These are phyloP conservation scores for Metschnikowia dekortorum DNA, from an alignment of 805 yeast species.

Conservation along the genomic window DNA sequence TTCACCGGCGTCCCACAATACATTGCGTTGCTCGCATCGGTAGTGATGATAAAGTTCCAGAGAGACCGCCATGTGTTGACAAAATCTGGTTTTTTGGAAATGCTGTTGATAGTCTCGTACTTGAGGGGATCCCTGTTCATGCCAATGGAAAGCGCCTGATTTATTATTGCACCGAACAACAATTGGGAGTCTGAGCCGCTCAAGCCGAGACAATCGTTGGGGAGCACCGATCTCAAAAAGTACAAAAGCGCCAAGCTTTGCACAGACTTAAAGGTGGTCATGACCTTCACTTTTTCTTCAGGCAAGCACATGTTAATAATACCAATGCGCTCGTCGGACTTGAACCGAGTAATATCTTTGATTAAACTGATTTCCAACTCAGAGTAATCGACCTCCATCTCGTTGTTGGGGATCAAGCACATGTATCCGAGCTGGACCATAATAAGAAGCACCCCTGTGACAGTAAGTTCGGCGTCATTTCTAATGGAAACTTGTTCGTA, in stretches of 20 bases:
- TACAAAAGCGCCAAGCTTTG: constrained; percentile 31
- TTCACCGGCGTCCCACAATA: constrained; percentile 30
- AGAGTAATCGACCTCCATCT: constrained; percentile 22
- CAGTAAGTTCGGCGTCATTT: constrained; percentile 28
- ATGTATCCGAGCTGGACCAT: constrained; percentile 34
- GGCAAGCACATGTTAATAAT: constrained; percentile 33
- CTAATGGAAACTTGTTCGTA: constrained; percentile 22
- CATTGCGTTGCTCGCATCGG: constrained; percentile 32
- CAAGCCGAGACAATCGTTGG: constrained; percentile 40
- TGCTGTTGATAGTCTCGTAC: constrained; percentile 26
- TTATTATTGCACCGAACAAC: constrained; percentile 32
- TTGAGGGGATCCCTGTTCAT: constrained; percentile 37
- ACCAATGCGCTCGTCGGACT: constrained; percentile 26
- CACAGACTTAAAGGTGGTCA: constrained; percentile 32
- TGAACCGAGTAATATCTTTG: constrained; percentile 27
- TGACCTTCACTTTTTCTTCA: constrained; percentile 25
- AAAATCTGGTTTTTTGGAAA: constrained; percentile 24
- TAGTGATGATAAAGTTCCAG: constrained; percentile 28
- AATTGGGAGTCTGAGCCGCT: constrained; percentile 38
- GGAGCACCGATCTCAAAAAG: constrained; percentile 35
- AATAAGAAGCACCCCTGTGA: constrained; percentile 28
- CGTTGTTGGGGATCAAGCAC: constrained; percentile 35
- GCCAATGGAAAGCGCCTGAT: constrained; percentile 39
- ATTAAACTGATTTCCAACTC: constrained; percentile 26
- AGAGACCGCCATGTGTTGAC: constrained; percentile 33